Conservation (phyloP, 257 asterid species). For the Verbena officinalis region DNA sequence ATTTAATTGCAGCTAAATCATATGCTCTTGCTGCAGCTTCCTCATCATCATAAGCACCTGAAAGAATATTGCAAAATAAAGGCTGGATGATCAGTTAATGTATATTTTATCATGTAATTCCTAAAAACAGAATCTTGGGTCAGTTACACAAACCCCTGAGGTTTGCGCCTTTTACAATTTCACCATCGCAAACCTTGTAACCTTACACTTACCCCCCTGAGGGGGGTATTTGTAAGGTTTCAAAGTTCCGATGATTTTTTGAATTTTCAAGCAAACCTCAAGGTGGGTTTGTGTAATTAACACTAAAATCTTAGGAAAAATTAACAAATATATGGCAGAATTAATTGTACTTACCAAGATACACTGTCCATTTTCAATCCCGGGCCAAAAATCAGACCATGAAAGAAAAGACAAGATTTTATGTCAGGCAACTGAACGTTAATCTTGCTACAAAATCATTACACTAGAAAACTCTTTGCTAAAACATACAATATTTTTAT, state of each 20-base stretch:
- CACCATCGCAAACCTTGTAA: too few relatives aligned
- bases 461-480: too few relatives aligned
- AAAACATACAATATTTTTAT: too few relatives aligned
- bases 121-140: too few relatives aligned
- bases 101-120: not conserved
- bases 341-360: constrained; percentile 44
- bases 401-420: constrained; percentile 16
- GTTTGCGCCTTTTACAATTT: too few relatives aligned
- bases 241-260: too few relatives aligned
- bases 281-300: too few relatives aligned
- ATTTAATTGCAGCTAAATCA: constrained; percentile 35
- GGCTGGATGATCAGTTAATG: too few relatives aligned
- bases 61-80: not conserved
- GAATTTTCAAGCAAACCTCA: too few relatives aligned
- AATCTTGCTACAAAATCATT: not conserved
- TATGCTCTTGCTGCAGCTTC: constrained; percentile 25
- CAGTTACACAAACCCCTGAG: too few relatives aligned
- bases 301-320: not conserved
- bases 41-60: constrained; percentile 1
- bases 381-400: not conserved
- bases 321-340: not conserved
- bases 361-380: constrained; percentile 29
- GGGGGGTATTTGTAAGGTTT: too few relatives aligned
- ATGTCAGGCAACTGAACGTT: constrained; percentile 10
- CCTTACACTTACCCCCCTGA: too few relatives aligned